A percentile compares a stretch with the other conserved stretches of the same genome.
Conservation (phyloP, 306 rosid genomes). For the Alnus rubra region DNA sequence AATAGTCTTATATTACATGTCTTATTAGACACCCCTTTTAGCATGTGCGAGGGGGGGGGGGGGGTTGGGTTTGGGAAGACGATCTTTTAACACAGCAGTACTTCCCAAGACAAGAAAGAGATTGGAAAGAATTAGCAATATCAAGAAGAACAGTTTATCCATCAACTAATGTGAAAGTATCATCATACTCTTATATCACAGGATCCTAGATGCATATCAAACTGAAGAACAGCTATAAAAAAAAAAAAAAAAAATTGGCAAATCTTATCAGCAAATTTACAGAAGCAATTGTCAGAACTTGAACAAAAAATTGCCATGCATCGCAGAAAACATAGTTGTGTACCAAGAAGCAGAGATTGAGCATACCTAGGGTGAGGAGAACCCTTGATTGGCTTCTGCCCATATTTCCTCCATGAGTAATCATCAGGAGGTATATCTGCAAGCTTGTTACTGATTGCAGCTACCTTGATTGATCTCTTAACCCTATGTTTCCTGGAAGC, state of each 20-base stretch:
- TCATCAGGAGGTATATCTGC: slow-evolving; percentile 99
- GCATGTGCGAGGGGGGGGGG: not conserved
- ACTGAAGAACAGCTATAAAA: not conserved
- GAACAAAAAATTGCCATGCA: slow-evolving; percentile 5
- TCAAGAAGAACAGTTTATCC: slow-evolving; percentile 9
- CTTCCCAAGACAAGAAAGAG: not conserved
- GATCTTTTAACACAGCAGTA: not conserved
- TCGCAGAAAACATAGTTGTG: not conserved
- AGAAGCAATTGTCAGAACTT: slow-evolving; percentile 11
- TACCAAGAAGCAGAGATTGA: slow-evolving; percentile 11
- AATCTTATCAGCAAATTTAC: slow-evolving; percentile 12
- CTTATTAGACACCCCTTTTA: not conserved
- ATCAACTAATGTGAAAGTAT: not conserved
- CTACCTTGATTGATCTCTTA: slow-evolving; percentile 92
- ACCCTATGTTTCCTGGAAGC: slow-evolving; percentile 83
- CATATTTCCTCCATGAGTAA: slow-evolving; percentile 98
- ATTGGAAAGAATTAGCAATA: slow-evolving; percentile 2
- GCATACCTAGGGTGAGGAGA: slow-evolving; percentile 97
- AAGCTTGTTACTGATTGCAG: slow-evolving; percentile 96
- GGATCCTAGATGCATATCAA: slow-evolving; percentile 23
- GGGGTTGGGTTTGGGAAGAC: not conserved
- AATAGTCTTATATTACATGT: not conserved
- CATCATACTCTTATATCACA: slow-evolving; percentile 1
- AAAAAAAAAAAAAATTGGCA: not conserved
- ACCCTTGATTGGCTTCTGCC: slow-evolving; percentile 99